Conservation (phyloP, 2,329 filamentous ascomycete genomes). For the Clarireedia sp. region DNA sequence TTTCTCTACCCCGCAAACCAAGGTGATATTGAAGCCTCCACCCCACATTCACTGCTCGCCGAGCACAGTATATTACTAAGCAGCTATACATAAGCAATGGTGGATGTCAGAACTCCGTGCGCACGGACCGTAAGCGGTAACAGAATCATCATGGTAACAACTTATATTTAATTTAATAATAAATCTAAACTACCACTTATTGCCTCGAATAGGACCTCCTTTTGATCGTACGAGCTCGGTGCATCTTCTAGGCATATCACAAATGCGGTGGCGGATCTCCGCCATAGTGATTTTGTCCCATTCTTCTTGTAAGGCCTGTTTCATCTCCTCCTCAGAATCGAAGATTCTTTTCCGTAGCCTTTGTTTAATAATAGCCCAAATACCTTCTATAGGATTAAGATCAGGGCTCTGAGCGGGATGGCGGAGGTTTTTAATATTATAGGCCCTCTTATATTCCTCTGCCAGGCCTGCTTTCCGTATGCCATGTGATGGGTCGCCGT, state of each 20-base stretch:
- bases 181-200: slow-evolving; percentile 1
- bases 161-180: not conserved
- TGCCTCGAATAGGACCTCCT: not conserved
- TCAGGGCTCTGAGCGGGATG: slow-evolving; percentile 3
- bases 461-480: slow-evolving; percentile 11
- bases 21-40: no score
- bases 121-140: not conserved
- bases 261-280: slow-evolving; percentile 9
- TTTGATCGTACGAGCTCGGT: slow-evolving; percentile 5
- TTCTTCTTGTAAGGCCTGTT: slow-evolving; percentile 11
- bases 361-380: slow-evolving; percentile 14
- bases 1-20: no score
- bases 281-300: slow-evolving; percentile 12
- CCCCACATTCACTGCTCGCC: no score
- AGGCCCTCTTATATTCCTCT: slow-evolving; percentile 6
- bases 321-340: slow-evolving; percentile 13
- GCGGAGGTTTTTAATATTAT: slow-evolving; percentile 6
- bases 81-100: not conserved
- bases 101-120: not conserved
- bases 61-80: no score
- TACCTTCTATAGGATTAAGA: not conserved
- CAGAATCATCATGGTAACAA: not conserved
- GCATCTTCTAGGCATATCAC: slow-evolving; percentile 9
- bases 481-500: slow-evolving; percentile 10
- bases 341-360: slow-evolving; percentile 6